Conservation (phyloP, 2,329 filamentous ascomycete species). For the Sporothrix phasma region DNA sequence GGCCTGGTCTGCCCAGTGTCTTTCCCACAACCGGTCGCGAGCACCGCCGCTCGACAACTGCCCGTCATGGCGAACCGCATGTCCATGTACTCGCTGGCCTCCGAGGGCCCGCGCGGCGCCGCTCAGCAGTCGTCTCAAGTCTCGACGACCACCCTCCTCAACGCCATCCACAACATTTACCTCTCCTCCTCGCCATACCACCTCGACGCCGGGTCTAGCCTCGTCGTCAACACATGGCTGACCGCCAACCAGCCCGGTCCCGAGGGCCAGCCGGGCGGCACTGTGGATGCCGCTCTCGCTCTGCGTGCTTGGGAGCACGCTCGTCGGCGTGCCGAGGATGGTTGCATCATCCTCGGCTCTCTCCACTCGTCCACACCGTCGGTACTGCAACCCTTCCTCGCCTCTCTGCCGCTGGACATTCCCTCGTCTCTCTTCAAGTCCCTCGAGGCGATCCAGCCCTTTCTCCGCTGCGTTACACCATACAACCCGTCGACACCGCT, state of each 20-base stretch:
- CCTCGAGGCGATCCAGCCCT: conserved; percentile 72
- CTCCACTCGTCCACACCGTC: conserved; percentile 84
- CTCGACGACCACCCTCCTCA: conserved; percentile 86
- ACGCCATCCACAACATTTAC: conserved; percentile 84
- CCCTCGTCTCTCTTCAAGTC: conserved; percentile 68
- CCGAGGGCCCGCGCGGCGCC: conserved; percentile 48
- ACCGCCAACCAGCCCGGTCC: conserved; percentile 63
- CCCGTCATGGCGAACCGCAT: conserved; percentile 49
- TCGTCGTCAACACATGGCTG: conserved; percentile 93
- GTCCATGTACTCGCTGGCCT: conserved; percentile 60
- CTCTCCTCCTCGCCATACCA: conserved; percentile 70
- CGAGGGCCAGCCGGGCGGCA: conserved; percentile 62
- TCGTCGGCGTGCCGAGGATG: conserved; percentile 85
- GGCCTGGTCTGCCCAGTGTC: conserved; percentile 3
- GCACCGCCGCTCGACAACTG: conserved; percentile 14
- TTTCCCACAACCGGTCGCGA: conserved; percentile 5
- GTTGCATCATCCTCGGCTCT: conserved; percentile 80
- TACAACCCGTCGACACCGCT: conserved; percentile 77
- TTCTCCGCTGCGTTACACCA: conserved; percentile 78
- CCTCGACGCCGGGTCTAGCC: conserved; percentile 79
- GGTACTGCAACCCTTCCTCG: conserved; percentile 69
- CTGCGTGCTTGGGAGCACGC: conserved; percentile 93
- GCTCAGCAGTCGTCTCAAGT: conserved; percentile 68
- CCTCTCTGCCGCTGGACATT: conserved; percentile 67
- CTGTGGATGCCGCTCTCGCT: conserved; percentile 69